A percentile compares a stretch with the other conserved stretches of the same genome.
Evolutionary conservation across 257 asterid species (phyloP).

Genomic region (Solanum infundibuliforme): DNA sequence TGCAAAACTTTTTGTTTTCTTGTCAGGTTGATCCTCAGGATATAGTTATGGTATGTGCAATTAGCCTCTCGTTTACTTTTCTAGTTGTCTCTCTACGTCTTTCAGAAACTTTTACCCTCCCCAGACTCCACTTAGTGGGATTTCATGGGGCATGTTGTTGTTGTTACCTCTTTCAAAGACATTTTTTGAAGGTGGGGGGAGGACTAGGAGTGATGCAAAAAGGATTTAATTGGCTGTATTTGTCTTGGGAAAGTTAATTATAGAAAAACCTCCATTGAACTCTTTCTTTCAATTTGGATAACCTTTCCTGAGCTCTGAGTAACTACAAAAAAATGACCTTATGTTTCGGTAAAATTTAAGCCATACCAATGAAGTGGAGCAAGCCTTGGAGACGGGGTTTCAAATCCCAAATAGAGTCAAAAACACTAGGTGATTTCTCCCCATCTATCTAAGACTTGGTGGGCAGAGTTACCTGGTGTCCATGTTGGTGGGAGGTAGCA

Average conservation of each 20-base stretch:
- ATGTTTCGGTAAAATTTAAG: background rate
- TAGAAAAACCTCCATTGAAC: background rate
- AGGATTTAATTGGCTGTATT: background rate
- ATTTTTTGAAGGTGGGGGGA: background rate
- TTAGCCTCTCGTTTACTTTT: background rate
- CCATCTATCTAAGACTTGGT: background rate
- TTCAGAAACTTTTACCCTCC: background rate
- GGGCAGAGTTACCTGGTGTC: background rate
- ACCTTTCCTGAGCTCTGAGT: background rate
- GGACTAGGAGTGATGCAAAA: background rate
- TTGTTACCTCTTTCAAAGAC: background rate
- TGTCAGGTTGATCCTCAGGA: conserved; percentile 94
- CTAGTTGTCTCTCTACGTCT: background rate
- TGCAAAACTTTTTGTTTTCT: background rate
- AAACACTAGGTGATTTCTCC: background rate
- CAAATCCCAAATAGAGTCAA: background rate
- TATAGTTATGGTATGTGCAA: conserved; percentile 75
- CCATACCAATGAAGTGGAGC: background rate
- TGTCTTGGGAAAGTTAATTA: background rate
- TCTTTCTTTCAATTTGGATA: background rate
- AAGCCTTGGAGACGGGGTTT: background rate
- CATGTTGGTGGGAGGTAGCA: background rate
- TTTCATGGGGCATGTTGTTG: too few relatives aligned
- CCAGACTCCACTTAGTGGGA: too few relatives aligned
- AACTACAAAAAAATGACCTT: background rate